A percentile compares a stretch with the other conserved stretches of the same genome.
phyloP scores from a whole-genome alignment of 2,329 filamentous ascomycete genomes.

The Phaeophleospora eucalypticola region DNA sequence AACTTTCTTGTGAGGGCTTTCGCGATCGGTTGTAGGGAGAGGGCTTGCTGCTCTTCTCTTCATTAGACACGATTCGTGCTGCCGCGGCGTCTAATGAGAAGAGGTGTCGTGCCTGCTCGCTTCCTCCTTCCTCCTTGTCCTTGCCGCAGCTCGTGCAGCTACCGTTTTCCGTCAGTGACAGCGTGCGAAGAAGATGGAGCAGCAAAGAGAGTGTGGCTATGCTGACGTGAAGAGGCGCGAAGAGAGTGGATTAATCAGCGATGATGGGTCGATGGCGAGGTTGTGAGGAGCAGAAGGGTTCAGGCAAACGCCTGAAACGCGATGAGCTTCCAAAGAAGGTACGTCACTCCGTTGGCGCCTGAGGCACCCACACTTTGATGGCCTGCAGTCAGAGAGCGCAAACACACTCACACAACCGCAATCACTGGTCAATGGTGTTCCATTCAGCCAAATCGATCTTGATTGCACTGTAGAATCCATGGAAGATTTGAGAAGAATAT shows the following conservation, averaged over 20 bases:
- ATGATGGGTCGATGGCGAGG: not conserved
- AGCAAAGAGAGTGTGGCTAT: not conserved
- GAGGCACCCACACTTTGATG: no score
- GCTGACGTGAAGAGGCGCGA: not conserved
- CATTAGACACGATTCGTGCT: constrained; percentile 5
- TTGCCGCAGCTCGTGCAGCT: not conserved
- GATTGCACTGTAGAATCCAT: no score
- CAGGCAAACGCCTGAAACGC: no score
- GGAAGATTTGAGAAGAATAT: no score
- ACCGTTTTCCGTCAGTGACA: not conserved
- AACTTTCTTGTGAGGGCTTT: constrained; percentile 6
- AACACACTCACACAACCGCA: no score
- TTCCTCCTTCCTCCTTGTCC: constrained; percentile 1
- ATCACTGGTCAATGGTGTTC: no score
- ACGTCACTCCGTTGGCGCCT: not conserved
- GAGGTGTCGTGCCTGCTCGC: constrained; percentile 5
- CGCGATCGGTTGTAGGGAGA: constrained; percentile 2
- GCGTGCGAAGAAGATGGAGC: not conserved
- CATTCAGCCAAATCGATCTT: no score
- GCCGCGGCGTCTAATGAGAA: constrained; percentile 1
- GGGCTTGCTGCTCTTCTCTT: constrained; percentile 8
- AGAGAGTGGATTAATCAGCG: constrained; percentile 3
- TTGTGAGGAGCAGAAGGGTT: not conserved
- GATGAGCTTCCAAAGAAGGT: no score
- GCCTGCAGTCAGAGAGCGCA: no score